A percentile compares a stretch with the other conserved stretches of the same genome.
These are phyloP conservation scores for Passiflora organensis DNA, from an alignment of 345 rosid genomes.

Conservation along the genomic window DNA sequence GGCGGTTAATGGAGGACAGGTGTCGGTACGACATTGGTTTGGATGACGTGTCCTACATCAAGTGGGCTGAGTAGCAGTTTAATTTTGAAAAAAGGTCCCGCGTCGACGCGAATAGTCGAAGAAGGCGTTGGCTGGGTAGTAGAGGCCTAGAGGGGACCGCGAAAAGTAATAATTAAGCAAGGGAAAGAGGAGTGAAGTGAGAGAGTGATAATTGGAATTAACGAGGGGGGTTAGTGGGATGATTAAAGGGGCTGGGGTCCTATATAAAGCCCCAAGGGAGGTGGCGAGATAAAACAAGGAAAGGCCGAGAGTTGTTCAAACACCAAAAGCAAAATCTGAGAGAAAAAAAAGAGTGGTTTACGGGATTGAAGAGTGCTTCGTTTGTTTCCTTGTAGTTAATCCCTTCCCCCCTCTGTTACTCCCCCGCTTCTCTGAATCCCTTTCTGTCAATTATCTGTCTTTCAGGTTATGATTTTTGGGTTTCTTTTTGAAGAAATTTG, in stretches of 20 bases:
- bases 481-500: slow-evolving; percentile 46
- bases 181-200: too few relatives aligned
- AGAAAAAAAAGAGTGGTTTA: slow-evolving; percentile 4
- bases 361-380: slow-evolving; percentile 6
- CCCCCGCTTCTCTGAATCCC: slow-evolving; percentile 70
- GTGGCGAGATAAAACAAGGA: not conserved
- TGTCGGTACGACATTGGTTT: slow-evolving; percentile 20
- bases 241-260: slow-evolving; percentile 10
- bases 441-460: slow-evolving; percentile 81
- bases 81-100: slow-evolving; percentile 1
- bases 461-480: slow-evolving; percentile 40
- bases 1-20: too few relatives aligned
- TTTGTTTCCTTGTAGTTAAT: not conserved
- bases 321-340: slow-evolving; percentile 1
- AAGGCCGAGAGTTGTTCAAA: slow-evolving; percentile 31
- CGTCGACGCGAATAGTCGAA: too few relatives aligned
- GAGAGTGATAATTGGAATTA: slow-evolving; percentile 2
- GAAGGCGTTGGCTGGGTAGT: not conserved
- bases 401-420: slow-evolving; percentile 29
- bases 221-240: too few relatives aligned
- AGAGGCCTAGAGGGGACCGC: not conserved
- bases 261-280: slow-evolving; percentile 37
- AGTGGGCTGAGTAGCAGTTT: slow-evolving; percentile 5
- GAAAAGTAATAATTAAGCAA: not conserved
- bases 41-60: not conserved